These are phyloP conservation scores for Colletotrichum tanaceti DNA, from an alignment of 2,329 filamentous ascomycete genomes.

Conservation along the genomic window DNA sequence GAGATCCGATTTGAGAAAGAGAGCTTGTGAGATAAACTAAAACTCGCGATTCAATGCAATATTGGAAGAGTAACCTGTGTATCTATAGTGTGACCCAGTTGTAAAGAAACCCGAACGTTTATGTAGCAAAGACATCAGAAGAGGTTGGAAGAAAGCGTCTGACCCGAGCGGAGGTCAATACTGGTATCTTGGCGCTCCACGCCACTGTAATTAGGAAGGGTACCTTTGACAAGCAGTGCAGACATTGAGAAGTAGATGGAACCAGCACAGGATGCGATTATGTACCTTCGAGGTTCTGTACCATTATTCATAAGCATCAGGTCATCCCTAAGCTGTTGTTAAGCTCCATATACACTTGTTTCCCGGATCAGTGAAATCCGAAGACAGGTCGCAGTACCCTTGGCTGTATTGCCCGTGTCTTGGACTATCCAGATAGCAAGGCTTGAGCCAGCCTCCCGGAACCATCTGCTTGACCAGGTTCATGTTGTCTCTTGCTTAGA, in stretches of 20 bases:
- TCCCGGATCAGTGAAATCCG: neutral
- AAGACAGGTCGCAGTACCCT: neutral
- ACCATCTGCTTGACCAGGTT: neutral
- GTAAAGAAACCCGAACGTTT: neutral
- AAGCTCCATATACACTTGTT: neutral
- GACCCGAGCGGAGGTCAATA: neutral
- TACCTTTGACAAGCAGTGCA: neutral
- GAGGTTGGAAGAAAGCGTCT: neutral
- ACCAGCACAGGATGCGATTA: neutral
- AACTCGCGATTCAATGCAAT: neutral
- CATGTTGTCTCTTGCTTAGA: constrained; percentile 7
- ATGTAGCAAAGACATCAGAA: constrained; percentile 4
- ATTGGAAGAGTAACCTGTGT: constrained; percentile 4
- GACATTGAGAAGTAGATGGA: neutral
- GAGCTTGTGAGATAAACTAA: no score
- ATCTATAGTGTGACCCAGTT: neutral
- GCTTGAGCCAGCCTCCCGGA: neutral
- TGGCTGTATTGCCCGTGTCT: neutral
- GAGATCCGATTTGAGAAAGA: no score
- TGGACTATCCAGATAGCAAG: neutral
- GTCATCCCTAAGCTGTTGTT: neutral
- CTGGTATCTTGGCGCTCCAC: neutral
- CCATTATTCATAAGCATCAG: constrained; percentile 5
- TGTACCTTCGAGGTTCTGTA: neutral
- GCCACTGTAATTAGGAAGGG: neutral